These are phyloP conservation scores for Eutrema yunnanense DNA, from an alignment of 345 rosid species.

Conservation along the genomic window DNA sequence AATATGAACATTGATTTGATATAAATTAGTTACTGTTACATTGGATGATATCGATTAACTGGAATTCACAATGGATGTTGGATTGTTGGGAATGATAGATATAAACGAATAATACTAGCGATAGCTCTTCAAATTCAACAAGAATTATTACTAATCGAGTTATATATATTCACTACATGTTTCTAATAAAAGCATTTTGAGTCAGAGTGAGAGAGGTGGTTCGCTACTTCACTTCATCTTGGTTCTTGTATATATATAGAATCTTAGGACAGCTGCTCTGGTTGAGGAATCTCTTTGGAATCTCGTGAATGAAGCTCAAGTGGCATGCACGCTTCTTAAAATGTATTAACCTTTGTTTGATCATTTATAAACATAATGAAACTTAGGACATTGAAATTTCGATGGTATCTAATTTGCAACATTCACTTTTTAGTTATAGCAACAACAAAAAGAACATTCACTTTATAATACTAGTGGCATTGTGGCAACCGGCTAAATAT, in stretches of 20 bases:
- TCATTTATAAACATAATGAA: neutral
- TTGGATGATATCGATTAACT: neutral
- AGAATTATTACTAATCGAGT: neutral
- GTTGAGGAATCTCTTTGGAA: constrained; percentile 28
- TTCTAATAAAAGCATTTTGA: neutral
- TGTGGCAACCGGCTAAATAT: neutral
- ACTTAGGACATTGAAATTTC: neutral
- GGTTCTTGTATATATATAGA: constrained; percentile 22
- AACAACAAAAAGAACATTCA: neutral
- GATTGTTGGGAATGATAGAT: neutral
- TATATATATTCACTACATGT: neutral
- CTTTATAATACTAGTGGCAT: neutral
- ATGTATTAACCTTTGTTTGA: neutral
- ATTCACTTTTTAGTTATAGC: neutral
- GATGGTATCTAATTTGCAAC: neutral
- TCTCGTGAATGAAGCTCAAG: constrained; percentile 25
- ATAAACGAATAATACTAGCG: neutral
- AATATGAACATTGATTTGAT: neutral
- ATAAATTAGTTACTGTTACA: constrained; percentile 12
- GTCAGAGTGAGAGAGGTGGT: neutral
- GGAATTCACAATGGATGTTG: neutral
- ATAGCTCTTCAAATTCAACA: neutral
- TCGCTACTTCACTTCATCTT: neutral
- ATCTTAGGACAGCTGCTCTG: constrained; percentile 48
- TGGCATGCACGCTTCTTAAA: constrained; percentile 34